Evolutionary conservation across 495 filamentous ascomycete species (phyloP).

Genomic region (Neurospora sp.): DNA sequence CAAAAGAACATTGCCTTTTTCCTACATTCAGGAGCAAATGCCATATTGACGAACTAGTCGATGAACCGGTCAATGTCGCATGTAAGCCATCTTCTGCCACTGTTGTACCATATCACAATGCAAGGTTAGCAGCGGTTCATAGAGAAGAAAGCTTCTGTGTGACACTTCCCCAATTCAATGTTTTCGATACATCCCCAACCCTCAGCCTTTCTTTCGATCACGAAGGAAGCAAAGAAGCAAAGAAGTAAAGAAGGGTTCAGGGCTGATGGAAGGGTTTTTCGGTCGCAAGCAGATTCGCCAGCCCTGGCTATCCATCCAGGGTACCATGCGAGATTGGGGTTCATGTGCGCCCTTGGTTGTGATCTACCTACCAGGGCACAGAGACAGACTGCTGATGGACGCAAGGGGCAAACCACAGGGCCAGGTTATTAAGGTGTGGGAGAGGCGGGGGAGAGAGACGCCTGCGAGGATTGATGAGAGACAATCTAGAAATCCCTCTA

Average conservation of each 20-base stretch:
- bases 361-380: neutral
- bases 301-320: neutral
- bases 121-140: neutral
- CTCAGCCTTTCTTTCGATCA: neutral
- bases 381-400: neutral
- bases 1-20: neutral
- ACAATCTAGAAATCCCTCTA: no score
- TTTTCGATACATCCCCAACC: neutral
- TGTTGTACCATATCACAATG: neutral
- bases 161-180: neutral
- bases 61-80: neutral
- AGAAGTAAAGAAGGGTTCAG: neutral
- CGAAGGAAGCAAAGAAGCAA: neutral
- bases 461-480: no score
- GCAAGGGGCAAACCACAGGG: neutral
- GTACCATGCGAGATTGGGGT: neutral
- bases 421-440: neutral
- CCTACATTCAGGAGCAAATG: neutral
- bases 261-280: neutral
- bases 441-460: neutral
- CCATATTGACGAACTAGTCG: neutral
- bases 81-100: neutral
- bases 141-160: neutral
- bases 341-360: neutral
- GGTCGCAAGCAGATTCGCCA: neutral